Conservation (phyloP, 2,329 filamentous ascomycete species). For the Diaporthe citrichinensis region DNA sequence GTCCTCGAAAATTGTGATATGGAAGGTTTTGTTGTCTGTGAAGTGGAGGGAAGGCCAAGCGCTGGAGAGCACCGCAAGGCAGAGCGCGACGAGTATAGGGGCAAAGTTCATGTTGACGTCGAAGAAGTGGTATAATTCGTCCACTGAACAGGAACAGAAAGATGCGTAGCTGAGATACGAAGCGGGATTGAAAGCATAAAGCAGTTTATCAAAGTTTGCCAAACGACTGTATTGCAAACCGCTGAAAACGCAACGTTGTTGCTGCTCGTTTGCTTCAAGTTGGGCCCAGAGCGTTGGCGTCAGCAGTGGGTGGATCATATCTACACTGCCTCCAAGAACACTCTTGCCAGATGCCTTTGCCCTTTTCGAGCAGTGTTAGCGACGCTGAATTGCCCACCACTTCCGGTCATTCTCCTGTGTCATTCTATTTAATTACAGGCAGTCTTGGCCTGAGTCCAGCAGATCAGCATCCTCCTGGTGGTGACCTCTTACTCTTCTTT, state of each 20-base stretch:
- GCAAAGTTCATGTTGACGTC: neutral
- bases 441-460: neutral
- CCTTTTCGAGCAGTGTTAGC: neutral
- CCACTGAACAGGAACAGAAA: no score
- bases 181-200: neutral
- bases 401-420: no score
- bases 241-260: neutral
- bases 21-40: slow-evolving; percentile 32
- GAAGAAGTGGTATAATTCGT: no score
- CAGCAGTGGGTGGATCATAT: neutral
- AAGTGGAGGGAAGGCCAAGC: slow-evolving; percentile 33
- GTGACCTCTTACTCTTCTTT: no score
- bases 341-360: neutral
- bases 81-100: neutral
- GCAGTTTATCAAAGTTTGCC: no score
- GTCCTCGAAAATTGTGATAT: slow-evolving; percentile 51
- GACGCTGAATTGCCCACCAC: no score
- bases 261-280: neutral
- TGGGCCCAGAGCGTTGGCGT: neutral
- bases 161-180: no score
- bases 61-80: neutral
- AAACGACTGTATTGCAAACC: neutral
- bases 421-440: no score
- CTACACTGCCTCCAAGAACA: neutral
- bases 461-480: neutral